phyloP scores from a whole-genome alignment of 768 basidiomycete genomes.

The Pleurotus citrinopileatus region DNA sequence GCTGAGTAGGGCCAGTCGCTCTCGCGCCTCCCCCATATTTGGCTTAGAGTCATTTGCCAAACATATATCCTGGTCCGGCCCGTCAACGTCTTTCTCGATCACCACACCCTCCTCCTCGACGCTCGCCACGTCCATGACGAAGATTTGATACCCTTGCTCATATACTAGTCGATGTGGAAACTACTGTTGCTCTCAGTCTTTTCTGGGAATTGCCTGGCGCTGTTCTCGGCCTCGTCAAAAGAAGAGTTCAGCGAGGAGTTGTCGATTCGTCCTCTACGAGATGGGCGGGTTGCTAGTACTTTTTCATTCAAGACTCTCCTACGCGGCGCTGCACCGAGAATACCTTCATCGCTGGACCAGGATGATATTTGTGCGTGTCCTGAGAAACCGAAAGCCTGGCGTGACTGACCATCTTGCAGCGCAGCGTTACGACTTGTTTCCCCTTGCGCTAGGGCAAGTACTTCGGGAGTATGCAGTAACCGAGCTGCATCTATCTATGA shows the following conservation, averaged over 20 bases:
- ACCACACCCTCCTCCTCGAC: not conserved
- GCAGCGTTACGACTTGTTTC: conserved; percentile 86
- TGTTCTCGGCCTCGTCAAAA: conserved; percentile 16
- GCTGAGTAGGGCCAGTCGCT: too few species aligned
- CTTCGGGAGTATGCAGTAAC: conserved; percentile 82
- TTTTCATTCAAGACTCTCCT: conserved; percentile 78
- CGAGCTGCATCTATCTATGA: conserved; percentile 85
- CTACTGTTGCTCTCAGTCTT: not conserved
- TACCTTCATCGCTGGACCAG: conserved; percentile 46
- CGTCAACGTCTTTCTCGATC: too few species aligned
- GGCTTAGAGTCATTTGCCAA: too few species aligned
- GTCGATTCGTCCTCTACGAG: conserved; percentile 52
- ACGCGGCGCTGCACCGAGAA: conserved; percentile 48
- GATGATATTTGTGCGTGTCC: conserved; percentile 46
- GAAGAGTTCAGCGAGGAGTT: conserved; percentile 53
- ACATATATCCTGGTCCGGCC: too few species aligned
- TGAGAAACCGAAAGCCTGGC: not conserved
- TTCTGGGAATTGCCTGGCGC: conserved; percentile 9
- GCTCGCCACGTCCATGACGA: not conserved
- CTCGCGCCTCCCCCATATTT: too few species aligned
- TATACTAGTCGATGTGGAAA: not conserved
- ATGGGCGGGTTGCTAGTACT: conserved; percentile 78
- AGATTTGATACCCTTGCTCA: too few species aligned
- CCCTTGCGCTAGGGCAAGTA: conserved; percentile 83
- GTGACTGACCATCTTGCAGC: conserved; percentile 34